Evolutionary conservation across 2,329 filamentous ascomycete genomes (phyloP).

Genomic region (Pseudogymnoascus verrucosus): DNA sequence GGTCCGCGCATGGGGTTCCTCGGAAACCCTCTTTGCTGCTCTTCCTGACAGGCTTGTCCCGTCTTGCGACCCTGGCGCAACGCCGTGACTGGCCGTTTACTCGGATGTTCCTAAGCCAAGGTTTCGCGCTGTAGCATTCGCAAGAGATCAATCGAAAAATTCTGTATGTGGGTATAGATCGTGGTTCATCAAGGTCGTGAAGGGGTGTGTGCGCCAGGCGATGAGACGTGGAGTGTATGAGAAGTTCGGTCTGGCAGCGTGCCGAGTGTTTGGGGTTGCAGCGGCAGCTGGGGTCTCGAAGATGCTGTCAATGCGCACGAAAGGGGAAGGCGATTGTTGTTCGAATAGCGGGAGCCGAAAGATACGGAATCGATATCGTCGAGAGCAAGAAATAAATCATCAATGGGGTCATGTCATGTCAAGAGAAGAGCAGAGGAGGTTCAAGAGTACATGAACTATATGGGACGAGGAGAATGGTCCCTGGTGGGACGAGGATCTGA

Average conservation of each 20-base stretch:
- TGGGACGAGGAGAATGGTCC: not conserved
- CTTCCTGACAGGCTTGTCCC: not conserved
- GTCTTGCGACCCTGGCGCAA: not conserved
- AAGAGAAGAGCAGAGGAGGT: not conserved
- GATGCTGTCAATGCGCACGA: constrained; percentile 1
- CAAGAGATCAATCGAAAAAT: not conserved
- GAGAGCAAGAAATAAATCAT: not conserved
- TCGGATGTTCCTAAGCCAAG: constrained; percentile 2
- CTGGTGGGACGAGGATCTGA: not conserved
- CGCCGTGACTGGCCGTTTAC: not conserved
- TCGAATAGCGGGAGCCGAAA: not conserved
- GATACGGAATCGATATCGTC: not conserved
- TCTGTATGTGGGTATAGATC: constrained; percentile 2
- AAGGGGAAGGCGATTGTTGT: not conserved
- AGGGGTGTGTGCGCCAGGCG: not conserved
- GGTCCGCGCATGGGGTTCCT: not conserved
- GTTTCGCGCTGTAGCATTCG: constrained; percentile 4
- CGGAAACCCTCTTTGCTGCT: constrained; percentile 1
- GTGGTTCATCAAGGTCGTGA: not conserved
- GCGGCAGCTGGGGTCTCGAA: not conserved
- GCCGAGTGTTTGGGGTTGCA: constrained; percentile 7
- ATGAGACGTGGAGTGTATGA: constrained; percentile 11
- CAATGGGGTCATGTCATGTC: not conserved
- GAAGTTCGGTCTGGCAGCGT: constrained; percentile 9
- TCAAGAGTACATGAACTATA: not conserved